A percentile compares a stretch with the other conserved stretches of the same genome.
Evolutionary conservation across 148 eudicot genomes (phyloP).

Genomic region (Amaranthus hypochondriacus): DNA sequence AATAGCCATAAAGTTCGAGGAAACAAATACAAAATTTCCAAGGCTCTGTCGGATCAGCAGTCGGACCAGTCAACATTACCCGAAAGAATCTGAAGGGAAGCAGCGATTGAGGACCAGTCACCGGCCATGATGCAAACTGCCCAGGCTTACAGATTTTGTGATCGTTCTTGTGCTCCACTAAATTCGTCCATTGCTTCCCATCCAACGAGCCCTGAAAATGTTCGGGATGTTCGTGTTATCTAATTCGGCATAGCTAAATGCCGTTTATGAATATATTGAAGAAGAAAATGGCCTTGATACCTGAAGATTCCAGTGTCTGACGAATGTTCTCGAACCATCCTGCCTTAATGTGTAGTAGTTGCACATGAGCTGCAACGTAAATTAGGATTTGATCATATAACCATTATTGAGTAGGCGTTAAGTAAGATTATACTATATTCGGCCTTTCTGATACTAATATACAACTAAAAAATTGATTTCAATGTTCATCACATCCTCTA

Average conservation of each 20-base stretch:
- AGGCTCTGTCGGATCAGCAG: constrained; percentile 55
- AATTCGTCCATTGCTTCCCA: constrained; percentile 68
- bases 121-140: constrained; percentile 83
- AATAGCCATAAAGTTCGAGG: constrained; percentile 86
- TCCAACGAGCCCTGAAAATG: constrained; percentile 76
- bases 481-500: no score
- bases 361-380: constrained; percentile 77
- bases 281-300: constrained; percentile 24
- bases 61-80: constrained; percentile 59
- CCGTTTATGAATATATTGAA: background rate
- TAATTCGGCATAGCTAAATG: background rate
- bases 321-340: constrained; percentile 79
- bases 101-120: constrained; percentile 60
- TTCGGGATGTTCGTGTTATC: background rate
- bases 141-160: constrained; percentile 76
- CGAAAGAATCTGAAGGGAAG: constrained; percentile 87
- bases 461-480: no score
- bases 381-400: background rate
- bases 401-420: background rate
- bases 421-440: no score
- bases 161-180: constrained; percentile 81
- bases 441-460: no score
- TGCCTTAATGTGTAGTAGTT: constrained; percentile 86
- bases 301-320: constrained; percentile 81
- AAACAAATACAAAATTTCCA: constrained; percentile 87